Base-by-base conservation (phyloP, 441 rosid genomes). In the Erodium texanum region DNA sequence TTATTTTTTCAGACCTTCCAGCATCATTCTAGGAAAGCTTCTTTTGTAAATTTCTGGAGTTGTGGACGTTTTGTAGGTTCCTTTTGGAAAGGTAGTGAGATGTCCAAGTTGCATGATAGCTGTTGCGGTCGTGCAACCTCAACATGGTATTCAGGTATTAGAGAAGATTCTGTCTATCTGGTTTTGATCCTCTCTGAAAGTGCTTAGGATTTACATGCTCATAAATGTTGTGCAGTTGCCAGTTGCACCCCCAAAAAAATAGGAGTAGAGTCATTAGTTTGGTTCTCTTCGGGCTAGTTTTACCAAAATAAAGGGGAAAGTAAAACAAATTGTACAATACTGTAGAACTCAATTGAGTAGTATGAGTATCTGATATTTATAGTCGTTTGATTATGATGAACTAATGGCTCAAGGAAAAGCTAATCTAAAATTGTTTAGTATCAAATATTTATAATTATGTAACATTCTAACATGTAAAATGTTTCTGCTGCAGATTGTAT, bases 61-160 rank as follows among this genome's bases (percentile, higher is more conserved):
- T 54, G 7, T 59, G 32, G 64, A 59, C 22, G n/a, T 63, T 41
- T 66, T 67, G 41, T 76, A 93, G 99, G 97, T 93, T 64, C 96
- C 96, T 12, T 91, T 93, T 73, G 99, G 99, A 52, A 88, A 86
- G 82, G 89, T 93, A 69, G 92, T 93, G 69, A 86, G 87, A 71
- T 93, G 99, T 78, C 99, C 96, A 10, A 83, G 79, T 67, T 93
- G 99, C 80, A 71, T 71, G 80, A 70, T 89, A 73, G 96, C 96
- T 71, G 82, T 91, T 62, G 90, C 84, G 34, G 96, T 91, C 69
- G 89, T 91, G 20, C 96, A 93, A 69, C 97, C 99, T 3, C 99
- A 85, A 71, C 84, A 84, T 75, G 99, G 97, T 67, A 72, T 85
- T 80, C 97, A 93, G 91, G 99, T 90, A 78, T 34, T 9, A 24